These are phyloP conservation scores for Anisodus acutangulus DNA, from an alignment of 257 asterid genomes.

Conservation along the genomic window DNA sequence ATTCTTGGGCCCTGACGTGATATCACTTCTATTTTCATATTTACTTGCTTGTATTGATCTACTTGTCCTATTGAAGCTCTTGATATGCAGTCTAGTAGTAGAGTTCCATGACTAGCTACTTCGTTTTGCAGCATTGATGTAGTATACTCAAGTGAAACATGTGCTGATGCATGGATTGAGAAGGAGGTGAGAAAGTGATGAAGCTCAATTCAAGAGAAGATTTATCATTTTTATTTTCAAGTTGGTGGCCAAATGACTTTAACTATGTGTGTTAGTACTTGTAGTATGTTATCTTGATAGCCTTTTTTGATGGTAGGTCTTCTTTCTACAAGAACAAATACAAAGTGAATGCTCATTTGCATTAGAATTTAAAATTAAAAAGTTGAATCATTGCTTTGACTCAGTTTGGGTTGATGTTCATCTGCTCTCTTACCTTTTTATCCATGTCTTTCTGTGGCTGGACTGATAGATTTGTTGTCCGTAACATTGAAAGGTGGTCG, in stretches of 20 bases:
- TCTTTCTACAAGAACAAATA: not conserved
- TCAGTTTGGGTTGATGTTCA: not conserved
- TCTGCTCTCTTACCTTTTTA: slow-evolving; percentile 10
- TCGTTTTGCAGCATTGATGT: slow-evolving; percentile 73
- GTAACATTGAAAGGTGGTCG: slow-evolving; percentile 63
- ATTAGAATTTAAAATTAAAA: not conserved
- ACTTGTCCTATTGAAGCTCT: slow-evolving; percentile 9
- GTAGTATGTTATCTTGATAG: not conserved
- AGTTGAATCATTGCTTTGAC: not conserved
- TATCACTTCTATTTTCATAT: not conserved
- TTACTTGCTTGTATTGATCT: not conserved
- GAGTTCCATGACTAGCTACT: slow-evolving; percentile 31
- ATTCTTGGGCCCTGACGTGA: slow-evolving; percentile 16
- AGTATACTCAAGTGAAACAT: slow-evolving; percentile 78
- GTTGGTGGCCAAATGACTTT: not conserved
- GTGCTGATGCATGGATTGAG: slow-evolving; percentile 99
- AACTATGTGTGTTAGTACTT: not conserved
- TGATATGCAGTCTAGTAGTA: slow-evolving; percentile 17
- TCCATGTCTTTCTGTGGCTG: slow-evolving; percentile 3
- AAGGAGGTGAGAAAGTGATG: slow-evolving; percentile 72
- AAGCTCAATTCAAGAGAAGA: slow-evolving; percentile 26
- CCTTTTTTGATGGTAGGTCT: not conserved
- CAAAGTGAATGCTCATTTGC: slow-evolving; percentile 4
- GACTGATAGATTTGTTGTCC: slow-evolving; percentile 27
- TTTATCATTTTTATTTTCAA: slow-evolving; percentile 26